Conservation (phyloP, 176 grass and related monocot species). For the Dendrocalamus sinicus region DNA sequence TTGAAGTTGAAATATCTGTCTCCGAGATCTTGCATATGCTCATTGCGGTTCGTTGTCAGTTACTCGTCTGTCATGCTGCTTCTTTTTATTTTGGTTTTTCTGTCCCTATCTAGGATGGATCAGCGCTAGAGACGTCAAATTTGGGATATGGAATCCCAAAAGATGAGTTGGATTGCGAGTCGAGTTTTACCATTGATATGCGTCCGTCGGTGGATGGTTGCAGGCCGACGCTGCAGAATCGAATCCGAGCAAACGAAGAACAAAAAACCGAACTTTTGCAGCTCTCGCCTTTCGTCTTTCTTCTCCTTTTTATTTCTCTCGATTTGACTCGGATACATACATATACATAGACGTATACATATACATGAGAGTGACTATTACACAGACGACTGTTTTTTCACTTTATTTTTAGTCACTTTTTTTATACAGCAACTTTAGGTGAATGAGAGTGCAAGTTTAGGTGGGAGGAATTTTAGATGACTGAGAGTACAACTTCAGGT, state of each 20-base stretch:
- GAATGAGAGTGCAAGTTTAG: too few species aligned
- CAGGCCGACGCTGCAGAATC: slow-evolving; percentile 4
- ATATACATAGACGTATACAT: too few species aligned
- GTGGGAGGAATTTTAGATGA: too few species aligned
- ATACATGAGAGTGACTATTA: too few species aligned
- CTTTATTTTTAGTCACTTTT: too few species aligned
- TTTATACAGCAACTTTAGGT: too few species aligned
- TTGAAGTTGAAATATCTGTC: slow-evolving; percentile 5
- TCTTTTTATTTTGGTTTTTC: too few species aligned
- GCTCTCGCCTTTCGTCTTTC: neutral
- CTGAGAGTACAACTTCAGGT: too few species aligned
- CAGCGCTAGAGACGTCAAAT: neutral
- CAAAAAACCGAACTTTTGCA: neutral
- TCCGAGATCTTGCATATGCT: neutral
- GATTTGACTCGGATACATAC: neutral
- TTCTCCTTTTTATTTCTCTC: neutral
- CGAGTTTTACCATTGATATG: neutral
- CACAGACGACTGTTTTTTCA: too few species aligned
- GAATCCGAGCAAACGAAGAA: neutral
- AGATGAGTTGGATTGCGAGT: neutral
- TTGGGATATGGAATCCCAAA: neutral
- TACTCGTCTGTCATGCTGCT: neutral
- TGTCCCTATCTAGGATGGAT: neutral
- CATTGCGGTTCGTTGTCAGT: neutral
- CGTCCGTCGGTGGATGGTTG: neutral